Evolutionary conservation across 1,284 basidiomycete species (phyloP).

Genomic region (Naganishia albida): DNA sequence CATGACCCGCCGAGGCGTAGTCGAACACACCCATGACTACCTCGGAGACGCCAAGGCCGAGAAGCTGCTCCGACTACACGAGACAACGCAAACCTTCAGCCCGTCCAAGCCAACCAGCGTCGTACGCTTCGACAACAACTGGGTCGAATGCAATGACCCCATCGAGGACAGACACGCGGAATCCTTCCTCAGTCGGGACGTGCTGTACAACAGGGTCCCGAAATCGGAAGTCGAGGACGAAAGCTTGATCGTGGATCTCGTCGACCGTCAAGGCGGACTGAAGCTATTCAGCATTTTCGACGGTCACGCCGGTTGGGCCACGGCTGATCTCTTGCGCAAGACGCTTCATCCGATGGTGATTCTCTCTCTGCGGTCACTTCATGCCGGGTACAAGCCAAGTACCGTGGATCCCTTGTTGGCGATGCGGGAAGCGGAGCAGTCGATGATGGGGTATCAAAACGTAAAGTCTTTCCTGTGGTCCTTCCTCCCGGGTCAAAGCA

Average conservation of each 20-base stretch:
- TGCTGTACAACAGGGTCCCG: conserved; percentile 19
- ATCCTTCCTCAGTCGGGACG: conserved; percentile 64
- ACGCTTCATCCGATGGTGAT: conserved; percentile 84
- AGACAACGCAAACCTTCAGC: conserved; percentile 22
- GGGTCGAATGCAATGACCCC: conserved; percentile 79
- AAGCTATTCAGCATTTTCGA: conserved; percentile 88
- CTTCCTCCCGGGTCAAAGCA: conserved; percentile 39
- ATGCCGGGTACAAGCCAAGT: conserved; percentile 51
- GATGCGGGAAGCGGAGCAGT: conserved; percentile 26
- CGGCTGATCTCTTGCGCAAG: conserved; percentile 79
- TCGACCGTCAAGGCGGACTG: conserved; percentile 63
- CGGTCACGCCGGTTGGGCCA: conserved; percentile 83
- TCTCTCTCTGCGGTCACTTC: conserved; percentile 65
- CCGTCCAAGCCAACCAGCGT: conserved; percentile 45
- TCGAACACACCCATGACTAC: conserved; percentile 30
- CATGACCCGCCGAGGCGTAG: conserved; percentile 30
- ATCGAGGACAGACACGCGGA: conserved; percentile 83
- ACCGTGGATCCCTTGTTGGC: conserved; percentile 29
- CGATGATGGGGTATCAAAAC: conserved; percentile 35
- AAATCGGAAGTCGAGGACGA: conserved; percentile 21
- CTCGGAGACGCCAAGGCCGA: conserved; percentile 7
- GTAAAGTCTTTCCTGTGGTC: conserved; percentile 34
- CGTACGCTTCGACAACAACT: conserved; percentile 69
- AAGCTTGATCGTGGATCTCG: conserved; percentile 25
- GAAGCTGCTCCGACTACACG: conserved; percentile 19